Evolutionary conservation across 2,329 filamentous ascomycete genomes (phyloP), one percentile per base, ranked within the genome.

Genomic region (Pseudocercospora crystallina): DNA sequence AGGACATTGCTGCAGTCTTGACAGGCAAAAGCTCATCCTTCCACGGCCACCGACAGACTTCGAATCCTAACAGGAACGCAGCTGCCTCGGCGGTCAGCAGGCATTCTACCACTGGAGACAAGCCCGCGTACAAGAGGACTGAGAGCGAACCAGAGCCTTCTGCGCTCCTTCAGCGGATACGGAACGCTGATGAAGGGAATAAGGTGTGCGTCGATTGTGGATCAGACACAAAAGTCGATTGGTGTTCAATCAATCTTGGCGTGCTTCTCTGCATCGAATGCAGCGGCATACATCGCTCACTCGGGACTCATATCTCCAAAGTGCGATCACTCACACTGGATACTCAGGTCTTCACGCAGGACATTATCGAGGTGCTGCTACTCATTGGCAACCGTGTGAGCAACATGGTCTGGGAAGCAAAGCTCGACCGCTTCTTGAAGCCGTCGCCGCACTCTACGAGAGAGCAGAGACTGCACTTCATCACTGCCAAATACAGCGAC

Each of bases 231-330:
- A 97, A 96, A 74, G 91, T 96, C 15, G 94, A 99, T 71, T 99
- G 94, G 94, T 94, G 97, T 26, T 97, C 94, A 0, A 96, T 99
- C 72, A 99, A 99, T 64, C 79, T 99, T 4, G 94, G 89, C 39
- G 96, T 99, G 53, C 86, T 99, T 47, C 80, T 99, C 14, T 99
- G 94, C 73, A 96, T 96, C 67, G 92, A 99, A 71, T 99, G 94
- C 73, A 96, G 91, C 67, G 94, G 94, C 57, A 96, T 99, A 55
- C 94, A 99, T 71, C 85, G 94, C 36, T 97, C 92, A 1, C 80
- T 99, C 3, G 94, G 94, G 10, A 99, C 94, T 1, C 94, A 99
- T 70, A 96, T 99, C 66, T 96, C 90, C 71, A 99, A 99, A 74
- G 84, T 99, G 35, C 87, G 94, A 47, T 97, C 94, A 10, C 80